Evolutionary conservation across 257 asterid genomes (phyloP).

Genomic region (Nemophila menziesii): DNA sequence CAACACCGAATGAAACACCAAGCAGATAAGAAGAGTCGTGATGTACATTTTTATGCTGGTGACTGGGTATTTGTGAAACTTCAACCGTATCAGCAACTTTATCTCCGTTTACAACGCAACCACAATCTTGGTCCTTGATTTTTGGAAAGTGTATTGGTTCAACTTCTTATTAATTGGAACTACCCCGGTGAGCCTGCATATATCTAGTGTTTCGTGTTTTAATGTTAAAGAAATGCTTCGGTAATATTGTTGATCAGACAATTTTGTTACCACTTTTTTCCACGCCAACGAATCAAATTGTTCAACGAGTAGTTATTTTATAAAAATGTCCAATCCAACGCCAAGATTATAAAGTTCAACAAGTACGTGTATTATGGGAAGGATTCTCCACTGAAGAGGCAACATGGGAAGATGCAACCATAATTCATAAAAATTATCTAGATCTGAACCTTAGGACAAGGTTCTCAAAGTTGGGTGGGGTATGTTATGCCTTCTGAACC

Average conservation of each 20-base stretch:
- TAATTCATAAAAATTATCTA: too few species aligned
- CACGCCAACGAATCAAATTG: not conserved
- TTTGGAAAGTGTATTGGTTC: not conserved
- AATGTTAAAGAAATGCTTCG: not conserved
- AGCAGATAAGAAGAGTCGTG: not conserved
- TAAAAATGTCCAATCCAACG: not conserved
- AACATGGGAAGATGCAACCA: not conserved
- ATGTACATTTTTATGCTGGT: not conserved
- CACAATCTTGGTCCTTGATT: not conserved
- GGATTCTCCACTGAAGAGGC: not conserved
- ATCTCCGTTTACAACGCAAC: too few species aligned
- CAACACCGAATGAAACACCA: not conserved
- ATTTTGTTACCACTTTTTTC: not conserved
- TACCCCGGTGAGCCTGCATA: not conserved
- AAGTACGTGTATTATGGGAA: not conserved
- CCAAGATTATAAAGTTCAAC: not conserved
- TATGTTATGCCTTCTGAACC: too few species aligned
- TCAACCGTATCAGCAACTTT: not conserved
- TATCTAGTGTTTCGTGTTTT: not conserved
- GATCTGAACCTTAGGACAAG: not conserved
- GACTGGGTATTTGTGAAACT: not conserved
- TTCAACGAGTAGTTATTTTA: not conserved
- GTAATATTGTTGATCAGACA: not conserved
- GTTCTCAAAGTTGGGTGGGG: not conserved
- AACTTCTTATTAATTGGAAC: not conserved